Percentiles rank a stretch among this genome's conserved stretches.
Conservation (phyloP, 2,329 filamentous ascomycete species). For the Endoconidiophora polonica region DNA sequence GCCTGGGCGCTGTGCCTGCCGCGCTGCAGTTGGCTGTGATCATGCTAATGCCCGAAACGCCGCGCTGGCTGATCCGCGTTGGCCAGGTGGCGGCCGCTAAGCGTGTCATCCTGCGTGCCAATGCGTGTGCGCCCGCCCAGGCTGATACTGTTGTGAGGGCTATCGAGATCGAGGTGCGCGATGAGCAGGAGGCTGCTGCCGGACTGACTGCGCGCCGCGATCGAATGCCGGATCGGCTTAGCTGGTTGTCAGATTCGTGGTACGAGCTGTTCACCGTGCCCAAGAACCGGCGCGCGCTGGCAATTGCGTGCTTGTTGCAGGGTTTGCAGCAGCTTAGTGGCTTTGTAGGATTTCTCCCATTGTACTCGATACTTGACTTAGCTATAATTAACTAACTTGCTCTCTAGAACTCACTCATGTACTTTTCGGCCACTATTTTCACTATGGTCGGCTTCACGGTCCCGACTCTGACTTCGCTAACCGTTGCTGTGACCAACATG, state of each 20-base stretch:
- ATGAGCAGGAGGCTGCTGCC: slow-evolving; percentile 36
- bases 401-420: slow-evolving; percentile 68
- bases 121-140: slow-evolving; percentile 26
- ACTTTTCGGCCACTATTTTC: slow-evolving; percentile 75
- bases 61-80: slow-evolving; percentile 66
- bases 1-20: slow-evolving; percentile 64
- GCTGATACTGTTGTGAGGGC: slow-evolving; percentile 46
- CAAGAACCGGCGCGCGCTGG: slow-evolving; percentile 57
- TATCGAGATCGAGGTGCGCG: slow-evolving; percentile 59
- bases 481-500: slow-evolving; percentile 71
- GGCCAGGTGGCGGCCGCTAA: slow-evolving; percentile 46
- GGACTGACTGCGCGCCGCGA: slow-evolving; percentile 23
- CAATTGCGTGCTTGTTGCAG: slow-evolving; percentile 75
- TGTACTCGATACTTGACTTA: background rate
- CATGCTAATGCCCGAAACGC: slow-evolving; percentile 67
- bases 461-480: slow-evolving; percentile 64
- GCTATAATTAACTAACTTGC: background rate
- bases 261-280: slow-evolving; percentile 37
- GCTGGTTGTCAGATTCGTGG: slow-evolving; percentile 20
- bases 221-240: slow-evolving; percentile 15
- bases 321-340: slow-evolving; percentile 78
- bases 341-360: slow-evolving; percentile 37
- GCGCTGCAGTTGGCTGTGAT: slow-evolving; percentile 52
- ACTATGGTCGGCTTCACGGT: slow-evolving; percentile 59
- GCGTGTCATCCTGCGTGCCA: slow-evolving; percentile 44